A percentile compares a stretch with the other conserved stretches of the same genome.
Conservation (phyloP, 1,284 basidiomycete genomes). For the Sanghuangporus baumii region DNA sequence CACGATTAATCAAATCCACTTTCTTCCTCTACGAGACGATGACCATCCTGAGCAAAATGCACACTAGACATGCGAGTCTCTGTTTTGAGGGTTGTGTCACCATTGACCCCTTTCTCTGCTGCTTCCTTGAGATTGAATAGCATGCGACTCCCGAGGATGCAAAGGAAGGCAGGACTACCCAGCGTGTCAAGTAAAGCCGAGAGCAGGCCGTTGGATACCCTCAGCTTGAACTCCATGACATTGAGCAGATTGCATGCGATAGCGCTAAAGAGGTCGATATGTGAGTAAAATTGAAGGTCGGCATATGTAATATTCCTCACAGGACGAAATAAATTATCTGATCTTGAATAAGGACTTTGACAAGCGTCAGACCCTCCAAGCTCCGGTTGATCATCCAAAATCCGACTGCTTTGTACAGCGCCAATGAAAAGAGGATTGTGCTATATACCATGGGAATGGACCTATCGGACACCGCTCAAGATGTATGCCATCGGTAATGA, state of each 20-base stretch:
- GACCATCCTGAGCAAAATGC: not conserved
- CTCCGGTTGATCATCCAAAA: not conserved
- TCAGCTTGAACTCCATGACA: not conserved
- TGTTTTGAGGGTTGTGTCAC: not conserved
- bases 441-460: not conserved
- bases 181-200: not conserved
- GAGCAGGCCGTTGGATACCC: not conserved
- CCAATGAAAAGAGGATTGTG: not conserved
- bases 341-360: not conserved
- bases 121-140: not conserved
- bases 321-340: not conserved
- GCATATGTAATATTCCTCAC: not conserved
- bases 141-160: not conserved
- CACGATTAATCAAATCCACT: not conserved
- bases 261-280: not conserved
- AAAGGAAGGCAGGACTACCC: not conserved
- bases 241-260: not conserved
- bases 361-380: not conserved
- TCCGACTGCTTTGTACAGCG: not conserved
- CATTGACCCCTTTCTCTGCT: not conserved
- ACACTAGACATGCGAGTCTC: not conserved
- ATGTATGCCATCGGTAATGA: not conserved
- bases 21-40: not conserved
- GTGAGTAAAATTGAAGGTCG: not conserved
- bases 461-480: not conserved